These are phyloP conservation scores for Nakaseomyces delphensis DNA, from an alignment of 1,139 yeast genomes.

Conservation along the genomic window DNA sequence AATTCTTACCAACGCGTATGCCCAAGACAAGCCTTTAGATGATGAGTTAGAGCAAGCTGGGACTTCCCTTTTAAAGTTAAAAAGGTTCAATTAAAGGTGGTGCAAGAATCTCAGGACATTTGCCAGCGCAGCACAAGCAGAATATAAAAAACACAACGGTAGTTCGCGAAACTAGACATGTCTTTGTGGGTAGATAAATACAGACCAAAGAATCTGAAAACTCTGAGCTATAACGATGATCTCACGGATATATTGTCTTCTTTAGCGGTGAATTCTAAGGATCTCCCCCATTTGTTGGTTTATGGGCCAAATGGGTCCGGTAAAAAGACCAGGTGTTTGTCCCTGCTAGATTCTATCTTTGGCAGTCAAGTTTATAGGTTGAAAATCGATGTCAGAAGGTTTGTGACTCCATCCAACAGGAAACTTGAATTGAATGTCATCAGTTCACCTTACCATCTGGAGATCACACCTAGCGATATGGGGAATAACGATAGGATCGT, in stretches of 20 bases:
- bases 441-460: conserved; percentile 82
- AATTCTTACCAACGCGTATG: too few relatives aligned
- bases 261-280: conserved; percentile 39
- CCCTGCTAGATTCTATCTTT: conserved; percentile 69
- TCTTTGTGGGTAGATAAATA: conserved; percentile 95
- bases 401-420: conserved; percentile 59
- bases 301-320: conserved; percentile 98
- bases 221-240: conserved; percentile 56
- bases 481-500: conserved; percentile 93
- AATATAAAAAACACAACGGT: too few relatives aligned
- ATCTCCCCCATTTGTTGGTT: conserved; percentile 83
- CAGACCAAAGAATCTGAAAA: conserved; percentile 62
- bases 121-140: too few relatives aligned
- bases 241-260: conserved; percentile 59
- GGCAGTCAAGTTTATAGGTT: conserved; percentile 76
- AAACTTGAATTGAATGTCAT: conserved; percentile 87
- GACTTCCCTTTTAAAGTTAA: too few relatives aligned
- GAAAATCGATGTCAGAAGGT: conserved; percentile 83
- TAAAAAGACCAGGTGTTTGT: conserved; percentile 85
- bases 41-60: too few relatives aligned
- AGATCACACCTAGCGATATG: conserved; percentile 94
- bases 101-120: too few relatives aligned
- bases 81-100: too few relatives aligned
- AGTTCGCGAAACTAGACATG: too few relatives aligned
- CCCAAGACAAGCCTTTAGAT: too few relatives aligned